Percentiles rank a stretch among this genome's conserved stretches.
These are phyloP conservation scores for Neofusicoccum parvum DNA, from an alignment of 2,329 filamentous ascomycete genomes.

Conservation along the genomic window DNA sequence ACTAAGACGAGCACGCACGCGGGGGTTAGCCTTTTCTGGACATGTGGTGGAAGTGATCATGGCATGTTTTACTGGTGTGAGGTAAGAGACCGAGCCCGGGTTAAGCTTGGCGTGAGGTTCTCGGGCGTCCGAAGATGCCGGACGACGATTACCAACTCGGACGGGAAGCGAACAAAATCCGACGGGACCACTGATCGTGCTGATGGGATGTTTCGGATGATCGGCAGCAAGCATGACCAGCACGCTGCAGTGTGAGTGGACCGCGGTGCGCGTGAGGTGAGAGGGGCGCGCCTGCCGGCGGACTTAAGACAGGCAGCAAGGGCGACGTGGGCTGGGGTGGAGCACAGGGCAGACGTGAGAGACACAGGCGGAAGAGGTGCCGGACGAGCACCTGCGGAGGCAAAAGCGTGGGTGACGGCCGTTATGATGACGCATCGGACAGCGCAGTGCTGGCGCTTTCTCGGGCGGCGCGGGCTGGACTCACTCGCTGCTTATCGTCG, in stretches of 20 bases:
- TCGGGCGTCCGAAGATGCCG: slow-evolving; percentile 12
- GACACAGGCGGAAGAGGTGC: background rate
- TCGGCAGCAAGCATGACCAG: slow-evolving; percentile 17
- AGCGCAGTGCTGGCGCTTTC: background rate
- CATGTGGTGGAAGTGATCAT: background rate
- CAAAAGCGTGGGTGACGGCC: background rate
- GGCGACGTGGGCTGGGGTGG: background rate
- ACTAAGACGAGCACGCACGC: slow-evolving; percentile 9
- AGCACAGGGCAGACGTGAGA: background rate
- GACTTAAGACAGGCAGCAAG: background rate
- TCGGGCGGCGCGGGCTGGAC: slow-evolving; percentile 4
- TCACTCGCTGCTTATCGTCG: slow-evolving; percentile 1
- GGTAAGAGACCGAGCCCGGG: background rate
- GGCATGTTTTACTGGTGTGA: slow-evolving; percentile 15
- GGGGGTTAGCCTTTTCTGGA: slow-evolving; percentile 17
- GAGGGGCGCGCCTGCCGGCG: background rate
- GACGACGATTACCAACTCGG: slow-evolving; percentile 1
- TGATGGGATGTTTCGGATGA: slow-evolving; percentile 15
- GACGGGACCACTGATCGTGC: background rate
- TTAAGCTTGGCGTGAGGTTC: slow-evolving; percentile 7
- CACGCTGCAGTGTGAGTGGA: slow-evolving; percentile 8
- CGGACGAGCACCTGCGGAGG: background rate
- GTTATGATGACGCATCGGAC: slow-evolving; percentile 9
- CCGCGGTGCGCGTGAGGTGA: background rate
- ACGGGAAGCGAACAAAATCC: background rate